These are phyloP conservation scores for Podaxis mareebaensis DNA, from an alignment of 768 basidiomycete species.

Conservation along the genomic window DNA sequence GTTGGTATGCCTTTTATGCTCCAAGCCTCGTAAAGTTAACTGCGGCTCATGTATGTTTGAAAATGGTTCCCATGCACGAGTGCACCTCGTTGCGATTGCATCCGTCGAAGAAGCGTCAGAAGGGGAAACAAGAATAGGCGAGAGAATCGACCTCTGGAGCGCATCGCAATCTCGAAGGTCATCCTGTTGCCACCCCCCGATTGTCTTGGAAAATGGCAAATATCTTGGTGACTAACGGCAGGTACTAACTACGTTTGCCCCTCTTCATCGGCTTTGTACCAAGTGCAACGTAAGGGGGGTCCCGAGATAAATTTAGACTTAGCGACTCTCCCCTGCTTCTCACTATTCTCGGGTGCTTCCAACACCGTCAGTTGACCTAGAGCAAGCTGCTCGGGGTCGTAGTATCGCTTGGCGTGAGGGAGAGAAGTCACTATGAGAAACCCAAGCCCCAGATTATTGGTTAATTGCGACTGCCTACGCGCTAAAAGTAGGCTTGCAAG, in stretches of 20 bases:
- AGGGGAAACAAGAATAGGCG: background rate
- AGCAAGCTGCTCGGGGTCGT: background rate
- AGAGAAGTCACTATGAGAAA: slow-evolving; percentile 1
- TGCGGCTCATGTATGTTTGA: background rate
- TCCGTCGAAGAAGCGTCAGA: background rate
- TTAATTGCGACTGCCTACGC: background rate
- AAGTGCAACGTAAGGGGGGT: background rate
- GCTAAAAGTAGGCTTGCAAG: background rate
- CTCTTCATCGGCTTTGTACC: background rate
- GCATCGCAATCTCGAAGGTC: background rate
- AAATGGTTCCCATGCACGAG: slow-evolving; percentile 1
- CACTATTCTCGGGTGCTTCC: background rate
- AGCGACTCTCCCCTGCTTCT: background rate
- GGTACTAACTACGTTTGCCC: background rate
- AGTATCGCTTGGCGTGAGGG: background rate
- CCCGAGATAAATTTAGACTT: background rate
- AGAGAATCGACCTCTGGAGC: background rate
- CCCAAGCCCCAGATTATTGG: background rate
- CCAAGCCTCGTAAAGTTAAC: background rate
- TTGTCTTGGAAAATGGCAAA: background rate
- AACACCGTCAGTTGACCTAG: slow-evolving; percentile 2
- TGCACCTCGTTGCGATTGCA: slow-evolving; percentile 6
- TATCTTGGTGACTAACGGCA: background rate
- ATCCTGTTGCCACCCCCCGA: background rate
- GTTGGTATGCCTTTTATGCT: background rate